Base-by-base conservation (phyloP, 495 filamentous ascomycete species). In the Neurospora sp. region DNA sequence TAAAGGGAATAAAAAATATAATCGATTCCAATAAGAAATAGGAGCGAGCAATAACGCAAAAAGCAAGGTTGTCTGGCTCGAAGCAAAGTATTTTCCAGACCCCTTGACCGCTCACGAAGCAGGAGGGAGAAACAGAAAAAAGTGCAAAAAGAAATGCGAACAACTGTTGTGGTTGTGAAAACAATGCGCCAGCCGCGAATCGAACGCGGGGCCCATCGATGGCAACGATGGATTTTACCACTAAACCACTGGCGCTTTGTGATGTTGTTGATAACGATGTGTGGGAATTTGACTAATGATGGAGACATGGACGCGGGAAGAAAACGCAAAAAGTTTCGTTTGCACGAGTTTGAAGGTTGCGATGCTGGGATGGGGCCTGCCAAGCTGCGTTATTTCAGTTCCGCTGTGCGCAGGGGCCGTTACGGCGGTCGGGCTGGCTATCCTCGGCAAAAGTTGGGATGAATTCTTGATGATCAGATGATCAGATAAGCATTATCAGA, bases 171-270 rank as follows among this genome's bases (percentile, higher is more conserved):
- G 1, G 1, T 4, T 37, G 14, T 35, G 27, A 9, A 61, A 35
- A 61, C 2, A 74, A 79, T 83, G 82, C 82, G 79, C 80, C 79
- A 83, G 81, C 82, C 82, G 82, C 79, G 82, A 84, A 84, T 84
- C 83, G 83, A 84, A 84, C 83, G 78, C 83, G 83, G 83, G 83
- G 83, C 83, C 81, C 83, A 84, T 84, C 83, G 82, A 84, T 84
- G 83, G 83, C 83, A 84, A 84, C 83, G 83, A 84, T 84, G 83
- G 81, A 84, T 84, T 84, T 84, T 84, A 84, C 83, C 83, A 84
- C 83, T 84, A 84, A 84, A 84, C 82, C 82, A 84, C 82, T 82
- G 79, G 53, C 53, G 53, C 53, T 61, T 31, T 61, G 22, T 16
- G 22, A 31, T 2, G 45, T 14, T 53, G 45, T 59, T 59, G 48